Evolutionary conservation across 306 rosid genomes (phyloP), one percentile per base, ranked within the genome.

Genomic region (Herpetospermum pedunculosum): DNA sequence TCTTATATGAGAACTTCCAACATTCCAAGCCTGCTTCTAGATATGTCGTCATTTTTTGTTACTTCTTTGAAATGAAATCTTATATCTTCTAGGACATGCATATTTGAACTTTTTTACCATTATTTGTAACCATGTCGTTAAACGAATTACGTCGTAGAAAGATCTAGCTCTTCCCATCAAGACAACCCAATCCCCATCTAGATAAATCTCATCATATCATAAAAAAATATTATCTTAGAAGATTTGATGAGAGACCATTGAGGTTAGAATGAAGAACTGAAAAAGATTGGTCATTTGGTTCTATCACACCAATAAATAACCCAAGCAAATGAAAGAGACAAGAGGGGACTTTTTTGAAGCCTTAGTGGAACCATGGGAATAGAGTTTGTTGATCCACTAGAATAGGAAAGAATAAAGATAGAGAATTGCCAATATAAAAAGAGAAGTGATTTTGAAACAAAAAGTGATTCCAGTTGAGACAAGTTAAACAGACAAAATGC

Each of bases 271-370:
- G 54, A 49, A 49, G 55, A 49, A 49, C 11, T 2, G 57, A 8
- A 53, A 53, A 23, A 23, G 60, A 53, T 23, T 6, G 32, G 60
- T 25, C 60, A 53, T 53, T 53, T 28, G 19, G 8, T 29, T 11
- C 65, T 38, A 58, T 58, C 65, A 25, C 28, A 55, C 57, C 53
- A 55, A 23, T 55, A 55, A 55, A 55, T 23, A 62, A 62, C 44
- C 69, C 2, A 62, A 18, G 11, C 67, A 62, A 35, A 62, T 62
- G 70, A 16, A 62, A 62, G 70, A 34, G 70, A 62, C 70, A 62
- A 62, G 46, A 62, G 8, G 46, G 28, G 23, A 62, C 70, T 62
- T 18, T 62, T 35, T 35, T 62, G 70, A 35, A 34, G 46, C 15
- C 12, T 30, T 30, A 18, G 69, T 18, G 44, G 69, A 62, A 32